phyloP scores from a whole-genome alignment of 2,329 filamentous ascomycete genomes.

The Cordyceps militaris region DNA sequence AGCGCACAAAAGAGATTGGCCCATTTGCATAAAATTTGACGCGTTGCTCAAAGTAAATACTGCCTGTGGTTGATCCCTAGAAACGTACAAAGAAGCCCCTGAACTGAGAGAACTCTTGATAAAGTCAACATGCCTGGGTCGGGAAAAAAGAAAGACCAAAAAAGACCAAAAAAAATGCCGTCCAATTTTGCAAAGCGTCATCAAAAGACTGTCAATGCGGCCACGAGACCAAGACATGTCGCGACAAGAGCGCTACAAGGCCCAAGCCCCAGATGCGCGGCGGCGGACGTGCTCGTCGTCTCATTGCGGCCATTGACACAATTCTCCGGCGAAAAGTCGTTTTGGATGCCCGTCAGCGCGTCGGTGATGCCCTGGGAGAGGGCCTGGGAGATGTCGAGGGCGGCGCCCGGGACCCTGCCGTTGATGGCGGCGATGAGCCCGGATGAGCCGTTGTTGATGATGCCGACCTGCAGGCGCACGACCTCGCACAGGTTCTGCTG shows the following conservation, averaged over 20 bases:
- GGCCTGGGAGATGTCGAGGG: background rate
- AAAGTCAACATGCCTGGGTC: no score
- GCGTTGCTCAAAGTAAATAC: no score
- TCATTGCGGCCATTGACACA: constrained; percentile 6
- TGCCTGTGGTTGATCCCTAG: no score
- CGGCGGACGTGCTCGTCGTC: background rate
- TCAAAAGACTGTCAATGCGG: background rate
- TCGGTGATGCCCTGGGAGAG: constrained; percentile 8
- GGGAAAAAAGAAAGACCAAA: no score
- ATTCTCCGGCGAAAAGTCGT: background rate
- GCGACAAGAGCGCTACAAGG: background rate
- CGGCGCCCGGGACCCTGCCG: background rate
- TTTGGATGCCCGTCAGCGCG: background rate
- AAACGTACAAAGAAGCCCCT: no score
- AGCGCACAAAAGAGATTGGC: no score
- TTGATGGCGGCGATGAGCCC: background rate
- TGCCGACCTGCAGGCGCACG: constrained; percentile 13
- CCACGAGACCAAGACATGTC: background rate
- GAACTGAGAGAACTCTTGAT: no score
- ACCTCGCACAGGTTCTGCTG: constrained; percentile 20
- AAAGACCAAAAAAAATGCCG: background rate
- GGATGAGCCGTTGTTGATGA: background rate
- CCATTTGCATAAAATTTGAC: no score
- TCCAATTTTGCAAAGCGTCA: background rate
- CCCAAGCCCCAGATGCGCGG: background rate